Evolutionary conservation across 139 green algal species (phyloP).

Genomic region (Raphidocelis subcapitata): DNA sequence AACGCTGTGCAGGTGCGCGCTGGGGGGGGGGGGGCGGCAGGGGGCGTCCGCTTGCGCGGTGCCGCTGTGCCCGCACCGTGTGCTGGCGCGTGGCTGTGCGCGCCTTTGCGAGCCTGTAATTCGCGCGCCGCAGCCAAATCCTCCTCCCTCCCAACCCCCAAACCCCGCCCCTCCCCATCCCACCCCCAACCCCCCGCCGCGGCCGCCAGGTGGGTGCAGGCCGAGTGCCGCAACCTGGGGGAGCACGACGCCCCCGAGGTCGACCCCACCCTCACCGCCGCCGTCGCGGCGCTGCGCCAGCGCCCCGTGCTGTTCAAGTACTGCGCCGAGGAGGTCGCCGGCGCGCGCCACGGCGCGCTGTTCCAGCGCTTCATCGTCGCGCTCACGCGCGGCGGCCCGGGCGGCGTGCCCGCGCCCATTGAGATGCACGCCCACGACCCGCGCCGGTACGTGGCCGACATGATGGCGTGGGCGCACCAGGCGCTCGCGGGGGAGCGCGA

Average conservation of each 20-base stretch:
- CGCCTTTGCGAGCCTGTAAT: too few relatives aligned
- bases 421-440: conserved; percentile 97
- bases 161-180: neutral
- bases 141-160: neutral
- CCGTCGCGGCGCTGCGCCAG: conserved; percentile 74
- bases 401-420: conserved; percentile 87
- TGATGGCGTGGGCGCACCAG: conserved; percentile 97
- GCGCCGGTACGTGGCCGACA: conserved; percentile 82
- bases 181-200: neutral
- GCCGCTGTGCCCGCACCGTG: too few relatives aligned
- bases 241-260: conserved; percentile 90
- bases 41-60: too few relatives aligned
- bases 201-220: conserved; percentile 86
- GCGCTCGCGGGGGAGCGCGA: conserved; percentile 88
- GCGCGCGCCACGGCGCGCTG: conserved; percentile 87
- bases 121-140: neutral
- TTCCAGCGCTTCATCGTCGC: conserved; percentile 92
- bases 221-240: conserved; percentile 82
- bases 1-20: conserved; percentile 80
- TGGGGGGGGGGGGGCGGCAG: neutral
- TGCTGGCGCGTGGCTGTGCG: too few relatives aligned
- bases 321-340: conserved; percentile 93
- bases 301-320: conserved; percentile 95
- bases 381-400: conserved; percentile 82
- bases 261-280: conserved; percentile 70